Evolutionary conservation across 345 rosid genomes (phyloP).

Genomic region (Salix exigua): DNA sequence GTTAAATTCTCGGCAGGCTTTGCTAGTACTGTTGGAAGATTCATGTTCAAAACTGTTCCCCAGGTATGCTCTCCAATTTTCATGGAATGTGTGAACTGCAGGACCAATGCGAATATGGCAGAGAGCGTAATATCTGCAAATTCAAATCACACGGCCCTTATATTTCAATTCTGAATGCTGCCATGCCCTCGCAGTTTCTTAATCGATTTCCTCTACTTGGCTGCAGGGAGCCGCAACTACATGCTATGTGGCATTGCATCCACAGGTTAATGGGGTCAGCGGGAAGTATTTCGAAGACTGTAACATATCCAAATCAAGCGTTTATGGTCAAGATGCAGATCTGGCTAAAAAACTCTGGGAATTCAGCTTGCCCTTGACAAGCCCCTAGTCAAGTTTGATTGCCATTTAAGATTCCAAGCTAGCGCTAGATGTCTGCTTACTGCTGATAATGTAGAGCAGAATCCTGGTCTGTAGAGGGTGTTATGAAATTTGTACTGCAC

Average conservation of each 20-base stretch:
- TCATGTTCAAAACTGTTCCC: conserved; percentile 39
- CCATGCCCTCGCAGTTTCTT: neutral
- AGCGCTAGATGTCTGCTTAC: too few relatives aligned
- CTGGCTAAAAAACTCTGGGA: conserved; percentile 70
- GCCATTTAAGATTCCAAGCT: too few relatives aligned
- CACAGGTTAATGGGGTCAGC: conserved; percentile 55
- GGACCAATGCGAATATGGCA: neutral
- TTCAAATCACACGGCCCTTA: neutral
- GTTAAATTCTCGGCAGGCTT: conserved; percentile 35
- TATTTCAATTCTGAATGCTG: neutral
- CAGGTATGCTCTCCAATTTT: conserved; percentile 33
- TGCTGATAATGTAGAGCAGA: too few relatives aligned
- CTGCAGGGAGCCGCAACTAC: conserved; percentile 74
- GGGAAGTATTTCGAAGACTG: conserved; percentile 57
- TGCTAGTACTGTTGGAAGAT: conserved; percentile 27
- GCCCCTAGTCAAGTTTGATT: neutral
- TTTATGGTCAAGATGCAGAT: conserved; percentile 42
- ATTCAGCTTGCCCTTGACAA: conserved; percentile 49
- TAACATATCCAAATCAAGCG: conserved; percentile 40
- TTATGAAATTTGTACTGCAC: too few relatives aligned
- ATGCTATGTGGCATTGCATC: conserved; percentile 68
- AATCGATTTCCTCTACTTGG: neutral
- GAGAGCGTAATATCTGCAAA: neutral
- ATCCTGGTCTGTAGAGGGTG: too few relatives aligned
- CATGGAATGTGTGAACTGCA: neutral